Evolutionary conservation across 2,329 filamentous ascomycete genomes (phyloP).

Genomic region (Colletotrichum sp.): DNA sequence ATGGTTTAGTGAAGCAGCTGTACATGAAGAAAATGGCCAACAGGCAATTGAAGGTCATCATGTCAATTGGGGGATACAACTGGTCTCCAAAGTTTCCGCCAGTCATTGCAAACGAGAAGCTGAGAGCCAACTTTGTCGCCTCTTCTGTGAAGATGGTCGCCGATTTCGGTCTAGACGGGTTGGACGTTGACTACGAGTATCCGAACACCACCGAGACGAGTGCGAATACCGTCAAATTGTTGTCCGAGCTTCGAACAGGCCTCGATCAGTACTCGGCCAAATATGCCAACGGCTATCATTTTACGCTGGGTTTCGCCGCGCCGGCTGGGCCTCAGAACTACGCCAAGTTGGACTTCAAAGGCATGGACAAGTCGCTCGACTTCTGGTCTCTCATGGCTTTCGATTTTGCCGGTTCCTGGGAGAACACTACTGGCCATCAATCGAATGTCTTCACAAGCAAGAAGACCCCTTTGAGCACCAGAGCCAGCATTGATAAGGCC

Average conservation of each 20-base stretch:
- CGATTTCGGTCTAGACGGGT: slow-evolving; percentile 69
- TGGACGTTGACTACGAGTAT: slow-evolving; percentile 49
- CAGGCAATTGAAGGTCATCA: slow-evolving; percentile 76
- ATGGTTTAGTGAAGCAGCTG: slow-evolving; percentile 82
- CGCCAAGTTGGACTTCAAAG: slow-evolving; percentile 51
- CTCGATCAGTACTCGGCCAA: slow-evolving; percentile 46
- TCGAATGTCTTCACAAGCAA: slow-evolving; percentile 68
- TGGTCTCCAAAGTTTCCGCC: slow-evolving; percentile 78
- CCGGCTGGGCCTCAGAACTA: slow-evolving; percentile 55
- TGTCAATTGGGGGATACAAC: slow-evolving; percentile 87
- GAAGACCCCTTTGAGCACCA: slow-evolving; percentile 61
- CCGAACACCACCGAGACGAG: slow-evolving; percentile 40
- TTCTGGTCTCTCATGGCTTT: slow-evolving; percentile 71
- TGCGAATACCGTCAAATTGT: slow-evolving; percentile 43
- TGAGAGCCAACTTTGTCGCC: slow-evolving; percentile 70
- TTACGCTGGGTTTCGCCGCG: slow-evolving; percentile 55
- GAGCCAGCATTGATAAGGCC: slow-evolving; percentile 70
- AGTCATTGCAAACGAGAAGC: slow-evolving; percentile 66
- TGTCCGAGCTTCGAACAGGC: slow-evolving; percentile 45
- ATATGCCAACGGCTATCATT: slow-evolving; percentile 48
- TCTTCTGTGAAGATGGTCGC: slow-evolving; percentile 73
- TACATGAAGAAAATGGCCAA: slow-evolving; percentile 79
- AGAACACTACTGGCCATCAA: slow-evolving; percentile 66
- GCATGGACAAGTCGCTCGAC: slow-evolving; percentile 62
- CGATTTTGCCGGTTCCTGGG: slow-evolving; percentile 74